Evolutionary conservation across 2,329 filamentous ascomycete species (phyloP), one percentile per base, ranked within the genome.

Genomic region (Macrophomina pseudophaseolina): DNA sequence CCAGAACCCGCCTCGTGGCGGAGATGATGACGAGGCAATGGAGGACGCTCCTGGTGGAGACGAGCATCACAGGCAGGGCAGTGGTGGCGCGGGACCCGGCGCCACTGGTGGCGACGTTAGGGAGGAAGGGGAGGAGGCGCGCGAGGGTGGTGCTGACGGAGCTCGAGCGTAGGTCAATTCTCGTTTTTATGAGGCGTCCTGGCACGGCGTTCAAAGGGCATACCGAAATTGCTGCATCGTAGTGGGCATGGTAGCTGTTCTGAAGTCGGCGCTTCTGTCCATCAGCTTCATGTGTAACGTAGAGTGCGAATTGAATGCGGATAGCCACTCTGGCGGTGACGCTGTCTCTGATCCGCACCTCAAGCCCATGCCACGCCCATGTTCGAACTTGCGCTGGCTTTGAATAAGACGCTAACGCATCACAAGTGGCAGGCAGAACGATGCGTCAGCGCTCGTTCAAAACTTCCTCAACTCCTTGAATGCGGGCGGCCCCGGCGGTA

Each of bases 91-190:
- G 68, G 94, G 93, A 40, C 83, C 91, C 66, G 93, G 87, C 79
- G 94, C 94, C 64, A 97, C 94, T 2, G 94, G 94, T 66, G 94
- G 94, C 70, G 94, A 99, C 77, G 83, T 97, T 72, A 88, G 94
- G 80, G 90, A 96, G 79, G 95, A 98, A 80, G 95, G 95, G 67
- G 89, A 93, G 79, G 89, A 88, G 72, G 88, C 94, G 70, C 87
- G 96, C 82, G 93, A 97, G 80, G 95, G 94, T 68, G 95, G 96
- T 77, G 93, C 93, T 73, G 95, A 98, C 81, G 95, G 96, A 76
- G 96, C 92, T 82, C 89, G 95, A 97, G 95, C 94, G 95, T 99
- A 98, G 94, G 96, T 99, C 80, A 81, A 79, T 77, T 69, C 69
- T 67, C 70, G 70, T 66, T 68, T 66, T 60, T 46, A 60, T 66